Evolutionary conservation across 768 basidiomycete species (phyloP).

Genomic region (Termitomyces sp.): DNA sequence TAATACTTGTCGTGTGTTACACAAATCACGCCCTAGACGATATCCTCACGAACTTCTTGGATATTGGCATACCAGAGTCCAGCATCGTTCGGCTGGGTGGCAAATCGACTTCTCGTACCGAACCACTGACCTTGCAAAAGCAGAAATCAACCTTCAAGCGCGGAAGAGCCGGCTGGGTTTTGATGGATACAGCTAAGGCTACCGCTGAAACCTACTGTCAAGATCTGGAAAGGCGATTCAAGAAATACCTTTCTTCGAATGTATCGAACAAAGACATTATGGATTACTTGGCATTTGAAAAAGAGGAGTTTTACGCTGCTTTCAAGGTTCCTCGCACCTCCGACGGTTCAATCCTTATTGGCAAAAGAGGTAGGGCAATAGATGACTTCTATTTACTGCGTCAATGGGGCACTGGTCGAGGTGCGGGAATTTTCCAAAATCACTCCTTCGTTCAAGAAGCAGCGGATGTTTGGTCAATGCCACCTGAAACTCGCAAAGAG

Average conservation of each 20-base stretch:
- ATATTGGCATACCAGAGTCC: not conserved
- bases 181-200: not conserved
- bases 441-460: not conserved
- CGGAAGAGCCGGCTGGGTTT: not conserved
- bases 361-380: not conserved
- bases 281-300: conserved; percentile 4
- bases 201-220: no score
- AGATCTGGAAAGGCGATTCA: no score
- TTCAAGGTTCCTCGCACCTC: not conserved
- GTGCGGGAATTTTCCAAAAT: not conserved
- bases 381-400: conserved; percentile 3
- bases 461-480: conserved; percentile 6
- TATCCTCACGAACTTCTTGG: not conserved
- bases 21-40: not conserved
- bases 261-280: no score
- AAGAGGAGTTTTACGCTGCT: not conserved
- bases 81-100: not conserved
- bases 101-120: not conserved
- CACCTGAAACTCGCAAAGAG: not conserved
- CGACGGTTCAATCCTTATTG: not conserved
- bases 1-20: not conserved
- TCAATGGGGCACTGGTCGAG: conserved; percentile 1
- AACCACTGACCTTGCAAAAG: not conserved
- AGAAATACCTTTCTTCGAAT: no score
- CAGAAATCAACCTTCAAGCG: not conserved